Percentiles rank a stretch among this genome's conserved stretches.
phyloP scores from a whole-genome alignment of 176 grass and related monocot species.

The Musa itinerans region DNA sequence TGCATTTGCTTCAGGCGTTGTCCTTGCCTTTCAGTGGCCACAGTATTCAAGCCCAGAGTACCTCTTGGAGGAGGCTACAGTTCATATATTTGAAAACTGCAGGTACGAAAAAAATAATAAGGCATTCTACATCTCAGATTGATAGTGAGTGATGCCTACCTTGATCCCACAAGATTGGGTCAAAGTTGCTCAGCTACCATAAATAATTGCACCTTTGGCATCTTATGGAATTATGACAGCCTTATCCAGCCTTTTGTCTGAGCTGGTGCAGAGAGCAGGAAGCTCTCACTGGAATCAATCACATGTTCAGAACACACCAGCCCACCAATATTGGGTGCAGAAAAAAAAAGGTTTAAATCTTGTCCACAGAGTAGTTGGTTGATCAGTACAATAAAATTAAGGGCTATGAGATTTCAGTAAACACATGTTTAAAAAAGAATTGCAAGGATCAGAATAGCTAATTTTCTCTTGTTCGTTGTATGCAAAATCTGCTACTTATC shows the following conservation, averaged over 20 bases:
- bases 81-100: slow-evolving; percentile 48
- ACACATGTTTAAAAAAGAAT: not conserved
- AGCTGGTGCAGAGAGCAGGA: not conserved
- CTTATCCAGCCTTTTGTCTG: not conserved
- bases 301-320: not conserved
- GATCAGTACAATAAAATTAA: too few species aligned
- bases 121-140: not conserved
- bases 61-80: slow-evolving; percentile 78
- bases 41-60: slow-evolving; percentile 67
- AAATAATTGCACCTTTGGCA: too few species aligned
- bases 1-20: slow-evolving; percentile 63
- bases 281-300: not conserved
- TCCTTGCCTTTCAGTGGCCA: slow-evolving; percentile 46
- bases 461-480: too few species aligned
- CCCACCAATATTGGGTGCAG: not conserved
- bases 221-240: not conserved
- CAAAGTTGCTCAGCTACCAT: too few species aligned
- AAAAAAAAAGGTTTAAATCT: not conserved
- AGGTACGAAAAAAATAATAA: not conserved
- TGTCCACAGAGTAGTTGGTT: too few species aligned
- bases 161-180: too few species aligned
- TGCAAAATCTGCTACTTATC: too few species aligned
- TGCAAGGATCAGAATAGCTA: not conserved
- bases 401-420: too few species aligned
- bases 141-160: too few species aligned